A percentile compares a stretch with the other conserved stretches of the same genome.
Conservation (phyloP, 805 yeast genomes). For the Diddensiella santjacobensis region DNA sequence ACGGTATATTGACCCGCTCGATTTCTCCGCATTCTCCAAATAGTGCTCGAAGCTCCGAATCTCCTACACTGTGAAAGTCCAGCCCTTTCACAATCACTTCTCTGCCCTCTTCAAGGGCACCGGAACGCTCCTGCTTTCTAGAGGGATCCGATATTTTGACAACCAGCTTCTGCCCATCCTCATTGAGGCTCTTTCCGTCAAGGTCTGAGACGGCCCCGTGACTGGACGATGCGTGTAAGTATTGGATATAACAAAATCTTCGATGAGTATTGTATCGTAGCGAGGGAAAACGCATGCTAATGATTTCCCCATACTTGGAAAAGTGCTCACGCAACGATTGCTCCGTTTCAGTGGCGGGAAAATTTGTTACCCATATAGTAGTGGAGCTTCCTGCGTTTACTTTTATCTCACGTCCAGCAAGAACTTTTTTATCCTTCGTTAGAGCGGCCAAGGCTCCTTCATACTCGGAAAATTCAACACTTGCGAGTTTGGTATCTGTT, state of each 20-base stretch:
- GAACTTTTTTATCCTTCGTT: constrained; percentile 51
- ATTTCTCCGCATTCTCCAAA: constrained; percentile 53
- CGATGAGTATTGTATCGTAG: constrained; percentile 51
- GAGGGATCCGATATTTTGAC: constrained; percentile 64
- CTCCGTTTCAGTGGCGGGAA: constrained; percentile 52
- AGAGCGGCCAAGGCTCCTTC: constrained; percentile 53
- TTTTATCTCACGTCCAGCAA: constrained; percentile 41
- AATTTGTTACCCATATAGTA: constrained; percentile 72
- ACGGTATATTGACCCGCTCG: constrained; percentile 50
- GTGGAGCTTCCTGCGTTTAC: constrained; percentile 46
- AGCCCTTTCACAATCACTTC: constrained; percentile 56
- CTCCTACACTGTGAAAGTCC: constrained; percentile 42
- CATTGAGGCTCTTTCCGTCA: constrained; percentile 37
- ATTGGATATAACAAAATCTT: constrained; percentile 74
- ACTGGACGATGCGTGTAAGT: constrained; percentile 42
- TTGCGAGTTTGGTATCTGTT: constrained; percentile 38
- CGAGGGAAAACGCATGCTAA: constrained; percentile 62
- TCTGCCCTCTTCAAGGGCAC: constrained; percentile 49
- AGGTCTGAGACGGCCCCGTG: constrained; percentile 39
- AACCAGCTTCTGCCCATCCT: constrained; percentile 38
- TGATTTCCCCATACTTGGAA: constrained; percentile 37
- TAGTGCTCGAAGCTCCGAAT: constrained; percentile 36
- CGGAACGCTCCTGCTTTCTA: constrained; percentile 39
- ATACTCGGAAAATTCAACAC: constrained; percentile 54
- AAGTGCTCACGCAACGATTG: constrained; percentile 42